Percentiles rank a stretch among this genome's conserved stretches.
Conservation (phyloP, 177 flowering plant species). For the Telopea speciosissima region DNA sequence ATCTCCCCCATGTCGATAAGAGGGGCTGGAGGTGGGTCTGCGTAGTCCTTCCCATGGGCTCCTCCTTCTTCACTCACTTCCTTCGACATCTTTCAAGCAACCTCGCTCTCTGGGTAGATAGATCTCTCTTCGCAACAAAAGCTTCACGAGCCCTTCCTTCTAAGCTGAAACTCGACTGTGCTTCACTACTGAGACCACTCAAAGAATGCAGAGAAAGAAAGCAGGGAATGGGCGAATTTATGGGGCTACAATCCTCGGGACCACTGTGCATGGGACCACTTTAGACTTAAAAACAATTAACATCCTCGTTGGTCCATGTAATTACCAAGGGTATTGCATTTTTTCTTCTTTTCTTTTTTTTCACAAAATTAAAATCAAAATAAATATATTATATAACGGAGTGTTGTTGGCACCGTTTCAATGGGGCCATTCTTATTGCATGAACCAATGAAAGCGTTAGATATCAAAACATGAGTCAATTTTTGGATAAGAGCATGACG, state of each 20-base stretch:
- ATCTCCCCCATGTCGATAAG: constrained; percentile 69
- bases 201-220: background rate
- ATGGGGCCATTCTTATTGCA: no score
- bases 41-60: constrained; percentile 60
- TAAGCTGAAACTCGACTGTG: background rate
- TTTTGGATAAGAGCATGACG: constrained; percentile 11
- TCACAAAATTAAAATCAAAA: no score
- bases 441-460: no score
- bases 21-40: constrained; percentile 93
- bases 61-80: constrained; percentile 27
- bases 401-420: no score
- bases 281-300: no score
- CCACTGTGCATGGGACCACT: no score
- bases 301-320: no score
- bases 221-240: no score
- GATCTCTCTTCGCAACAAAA: background rate
- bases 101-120: background rate
- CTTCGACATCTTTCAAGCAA: constrained; percentile 20
- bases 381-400: no score
- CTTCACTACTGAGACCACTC: background rate
- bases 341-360: no score
- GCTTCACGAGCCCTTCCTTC: background rate
- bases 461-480: background rate
- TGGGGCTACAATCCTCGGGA: no score
- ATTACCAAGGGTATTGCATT: no score